Evolutionary conservation across 805 yeast species (phyloP), one percentile per base, ranked within the genome.

Genomic region (Novakomyces olei): DNA sequence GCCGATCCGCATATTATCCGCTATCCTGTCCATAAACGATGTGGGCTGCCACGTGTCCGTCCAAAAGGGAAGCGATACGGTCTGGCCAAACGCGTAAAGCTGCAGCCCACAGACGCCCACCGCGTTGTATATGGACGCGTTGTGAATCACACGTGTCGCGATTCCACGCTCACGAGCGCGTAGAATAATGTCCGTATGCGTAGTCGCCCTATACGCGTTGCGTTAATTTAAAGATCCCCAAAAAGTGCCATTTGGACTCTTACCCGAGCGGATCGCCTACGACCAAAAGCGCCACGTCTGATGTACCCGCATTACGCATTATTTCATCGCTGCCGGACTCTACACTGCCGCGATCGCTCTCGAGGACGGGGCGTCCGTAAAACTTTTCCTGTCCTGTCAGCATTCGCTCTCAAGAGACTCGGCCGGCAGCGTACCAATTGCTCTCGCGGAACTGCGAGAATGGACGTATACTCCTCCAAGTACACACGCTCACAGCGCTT

Each of bases 31-130:
- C 53, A 85, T 88, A 60, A 91, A 85, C 26, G 92, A 75, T 51
- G 85, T 96, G 1, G 98, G 98, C 52, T 79, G 75, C 96, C 98
- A 85, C 37, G 60, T 58, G 15, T 85, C 96, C 18, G 93, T 83
- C 62, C 88, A 85, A 50, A 88, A 88, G 2, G 88, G 96, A 50
- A 88, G 60, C 1, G 94, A 80, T n/a, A 85, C 85, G 7, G 96
- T 81, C 57, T 88, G 96, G 6, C 98, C 98, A 54, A 83, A 85
- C 44, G 75, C 81, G 54, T 85, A 85, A 37, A 85, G 61, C 53
- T 85, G 98, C 41, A 88, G 63, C 15, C 98, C 98, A 58, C 95
- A 81, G 1, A 95, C 92, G 14, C 98, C 98, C 17, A 85, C 92
- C 0, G 96, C 98, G 49, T 85, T 85, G 94, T 88, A 81, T 8